These are phyloP conservation scores for Penicillium thymicola DNA, from an alignment of 2,329 filamentous ascomycete species.

Conservation along the genomic window DNA sequence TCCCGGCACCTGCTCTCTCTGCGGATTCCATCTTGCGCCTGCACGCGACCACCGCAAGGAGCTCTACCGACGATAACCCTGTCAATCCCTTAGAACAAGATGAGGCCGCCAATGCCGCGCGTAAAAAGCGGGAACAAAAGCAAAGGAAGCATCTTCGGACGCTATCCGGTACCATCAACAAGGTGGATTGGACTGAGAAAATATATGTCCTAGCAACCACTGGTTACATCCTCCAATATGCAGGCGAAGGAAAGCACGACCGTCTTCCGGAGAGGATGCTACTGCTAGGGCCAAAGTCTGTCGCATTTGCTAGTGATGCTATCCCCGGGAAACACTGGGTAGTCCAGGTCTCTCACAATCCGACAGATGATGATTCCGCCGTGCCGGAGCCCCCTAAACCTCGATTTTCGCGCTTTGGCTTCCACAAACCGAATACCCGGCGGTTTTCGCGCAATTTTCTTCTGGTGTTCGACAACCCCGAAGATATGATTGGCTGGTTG, in stretches of 20 bases:
- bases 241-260: conserved; percentile 44
- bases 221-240: conserved; percentile 48
- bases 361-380: conserved; percentile 27
- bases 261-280: conserved; percentile 48
- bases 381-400: conserved; percentile 32
- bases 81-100: conserved; percentile 14
- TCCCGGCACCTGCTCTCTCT: conserved; percentile 65
- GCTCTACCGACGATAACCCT: conserved; percentile 14
- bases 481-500: conserved; percentile 47
- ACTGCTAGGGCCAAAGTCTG: conserved; percentile 44
- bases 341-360: conserved; percentile 44
- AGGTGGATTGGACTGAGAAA: conserved; percentile 44
- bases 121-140: conserved; percentile 36
- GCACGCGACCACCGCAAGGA: conserved; percentile 33
- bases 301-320: conserved; percentile 50
- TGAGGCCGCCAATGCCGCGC: conserved; percentile 18
- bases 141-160: conserved; percentile 37
- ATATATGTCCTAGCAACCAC: conserved; percentile 45
- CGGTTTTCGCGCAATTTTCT: conserved; percentile 41
- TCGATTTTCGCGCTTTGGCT: conserved; percentile 41
- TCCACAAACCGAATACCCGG: conserved; percentile 34
- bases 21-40: conserved; percentile 67
- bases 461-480: conserved; percentile 43
- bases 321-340: conserved; percentile 51
- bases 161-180: conserved; percentile 37